Evolutionary conservation across 345 rosid species (phyloP).

Genomic region (Eucalyptus guilfoylei): DNA sequence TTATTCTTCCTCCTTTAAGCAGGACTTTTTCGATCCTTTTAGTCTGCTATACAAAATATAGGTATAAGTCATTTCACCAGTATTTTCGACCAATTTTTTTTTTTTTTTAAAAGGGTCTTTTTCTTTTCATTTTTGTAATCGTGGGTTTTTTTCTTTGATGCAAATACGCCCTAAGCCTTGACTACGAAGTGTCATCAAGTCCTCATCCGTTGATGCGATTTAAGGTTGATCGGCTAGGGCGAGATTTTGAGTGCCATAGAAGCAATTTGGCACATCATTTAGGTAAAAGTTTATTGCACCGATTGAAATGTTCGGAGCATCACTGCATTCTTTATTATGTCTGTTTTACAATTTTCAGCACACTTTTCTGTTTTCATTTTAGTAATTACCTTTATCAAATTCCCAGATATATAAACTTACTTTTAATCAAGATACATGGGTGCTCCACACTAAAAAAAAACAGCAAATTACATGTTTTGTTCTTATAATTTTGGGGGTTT

Average conservation of each 20-base stretch:
- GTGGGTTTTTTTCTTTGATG: neutral
- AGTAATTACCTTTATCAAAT: neutral
- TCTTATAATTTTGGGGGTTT: neutral
- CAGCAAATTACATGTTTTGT: neutral
- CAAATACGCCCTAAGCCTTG: neutral
- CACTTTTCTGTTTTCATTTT: neutral
- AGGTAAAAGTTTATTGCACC: too few species aligned
- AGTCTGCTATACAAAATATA: neutral
- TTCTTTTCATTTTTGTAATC: neutral
- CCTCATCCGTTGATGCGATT: neutral
- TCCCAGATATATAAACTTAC: neutral
- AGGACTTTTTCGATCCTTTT: neutral
- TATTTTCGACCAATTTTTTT: neutral
- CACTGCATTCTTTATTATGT: too few species aligned
- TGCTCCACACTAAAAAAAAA: neutral
- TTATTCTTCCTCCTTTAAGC: neutral
- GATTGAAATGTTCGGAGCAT: too few species aligned
- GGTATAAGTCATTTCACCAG: neutral
- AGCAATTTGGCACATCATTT: neutral
- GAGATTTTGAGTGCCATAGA: neutral
- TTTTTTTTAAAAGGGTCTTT: neutral
- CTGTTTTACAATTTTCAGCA: neutral
- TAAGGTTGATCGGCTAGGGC: neutral
- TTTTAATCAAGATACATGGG: neutral
- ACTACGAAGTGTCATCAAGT: neutral